phyloP scores from a whole-genome alignment of 2,329 filamentous ascomycete species.

The Ciborinia camelliae region DNA sequence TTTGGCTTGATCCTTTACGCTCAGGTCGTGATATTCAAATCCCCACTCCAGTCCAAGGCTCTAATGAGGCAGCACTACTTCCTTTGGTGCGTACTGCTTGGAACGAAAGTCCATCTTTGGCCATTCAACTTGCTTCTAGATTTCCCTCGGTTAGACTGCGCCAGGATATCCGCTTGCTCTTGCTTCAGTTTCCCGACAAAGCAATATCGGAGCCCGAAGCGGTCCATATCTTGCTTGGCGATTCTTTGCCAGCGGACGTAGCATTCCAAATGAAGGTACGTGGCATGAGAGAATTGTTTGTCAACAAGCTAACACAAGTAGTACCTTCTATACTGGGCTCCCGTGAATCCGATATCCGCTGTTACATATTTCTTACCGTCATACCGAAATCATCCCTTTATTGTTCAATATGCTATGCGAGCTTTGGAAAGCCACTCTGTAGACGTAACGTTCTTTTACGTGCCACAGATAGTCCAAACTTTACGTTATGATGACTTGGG shows the following conservation, averaged over 20 bases:
- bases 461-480: constrained; percentile 95
- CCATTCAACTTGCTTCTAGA: constrained; percentile 77
- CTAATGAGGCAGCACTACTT: constrained; percentile 42
- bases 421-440: constrained; percentile 90
- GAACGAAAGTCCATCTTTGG: constrained; percentile 78
- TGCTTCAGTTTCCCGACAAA: constrained; percentile 81
- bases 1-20: constrained; percentile 84
- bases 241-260: constrained; percentile 72
- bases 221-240: constrained; percentile 75
- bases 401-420: constrained; percentile 95
- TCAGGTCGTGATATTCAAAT: constrained; percentile 51
- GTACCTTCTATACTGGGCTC: constrained; percentile 90
- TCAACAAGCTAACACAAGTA: constrained; percentile 41
- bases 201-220: constrained; percentile 79
- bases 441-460: constrained; percentile 98
- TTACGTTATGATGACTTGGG: constrained; percentile 89
- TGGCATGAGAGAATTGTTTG: neutral
- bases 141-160: constrained; percentile 73
- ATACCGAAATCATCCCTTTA: constrained; percentile 86
- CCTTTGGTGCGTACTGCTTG: constrained; percentile 77
- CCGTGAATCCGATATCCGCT: constrained; percentile 88
- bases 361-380: constrained; percentile 90
- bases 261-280: constrained; percentile 77
- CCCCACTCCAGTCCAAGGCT: constrained; percentile 38
- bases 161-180: constrained; percentile 72